Base-by-base conservation (phyloP, 805 yeast genomes). In the Sporopachydermia lactativora region DNA sequence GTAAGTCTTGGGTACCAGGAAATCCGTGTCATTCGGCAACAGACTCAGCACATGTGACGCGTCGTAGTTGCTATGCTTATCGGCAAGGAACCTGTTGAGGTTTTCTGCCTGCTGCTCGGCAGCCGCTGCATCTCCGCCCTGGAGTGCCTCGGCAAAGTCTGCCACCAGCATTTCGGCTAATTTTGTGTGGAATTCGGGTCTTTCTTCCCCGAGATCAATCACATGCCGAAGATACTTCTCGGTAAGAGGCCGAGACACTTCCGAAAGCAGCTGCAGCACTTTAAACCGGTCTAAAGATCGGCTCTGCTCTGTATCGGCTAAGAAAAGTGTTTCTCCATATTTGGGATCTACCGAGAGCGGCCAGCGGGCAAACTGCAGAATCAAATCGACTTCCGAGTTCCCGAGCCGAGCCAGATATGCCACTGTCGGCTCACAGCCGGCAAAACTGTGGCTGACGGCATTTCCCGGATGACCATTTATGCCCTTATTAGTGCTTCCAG, bases 301-400 rank as follows among this genome's bases (percentile, higher is more conserved):
- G 43, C 81, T 69, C 46, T 73, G 74, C 8, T 70, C 66, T 0
- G 81, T 64, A 40, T 78, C 80, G 42, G 71, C 75, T 67, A 83
- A 65, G 47, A 86, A 86, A 0, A 89, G 64, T 15, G 60, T 57
- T 45, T 42, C 55, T 49, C 71, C 71, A 51, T 64, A 57, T 5
- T 59, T 45, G 6, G 53, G 50, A 40, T 63, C 60, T 4, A 51
- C 42, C 8, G 53, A 49, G 35, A 80, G 57, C 5, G 78, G 65
- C 71, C 77, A 71, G 16, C 60, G 49, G 0, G 81, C 55, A 53
- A 67, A 79, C 43, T 74, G 59, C 36, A 84, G 68, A 1, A 84
- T 65, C 13, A 81, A 54, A 14, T 68, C 71, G 11, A 80, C 46
- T 35, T 73, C 45, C 1, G 65, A 62, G 43, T 68, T 60, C 2